Base-by-base conservation (phyloP, 1,284 basidiomycete genomes). In the Fomitopsis palustris region DNA sequence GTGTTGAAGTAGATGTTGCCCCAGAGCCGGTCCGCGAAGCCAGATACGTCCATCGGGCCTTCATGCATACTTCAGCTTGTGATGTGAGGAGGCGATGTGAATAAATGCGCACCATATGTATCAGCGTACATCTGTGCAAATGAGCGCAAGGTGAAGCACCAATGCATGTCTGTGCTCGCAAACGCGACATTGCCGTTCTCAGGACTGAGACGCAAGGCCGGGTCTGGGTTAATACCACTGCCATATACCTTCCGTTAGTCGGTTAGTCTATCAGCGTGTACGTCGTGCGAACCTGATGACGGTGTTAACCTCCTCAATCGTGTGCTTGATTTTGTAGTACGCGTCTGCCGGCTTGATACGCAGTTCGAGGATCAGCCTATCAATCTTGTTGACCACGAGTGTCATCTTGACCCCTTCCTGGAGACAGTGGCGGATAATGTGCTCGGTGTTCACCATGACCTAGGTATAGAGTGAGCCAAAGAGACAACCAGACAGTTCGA, bases 291-390 rank as follows among this genome's bases (percentile, higher is more conserved):
- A 93, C 90, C 92, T 90, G 67, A 98, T 96, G 73, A 95, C 88
- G 2, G 90, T 92, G 75, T 99, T 99, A 61, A 99, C 90, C 74
- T 99, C 97, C 72, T 99, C 97, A 61, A 99, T 96, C 5, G 96
- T 97, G 71, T 98, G 96, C 74, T 95, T 97, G 67, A 99, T 93
- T 81, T 99, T 99, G 80, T 96, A 98, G 80, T 94, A 99, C 1
- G 97, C 97, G 69, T 99, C 97, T 49, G 88, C 79, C 53, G 97
- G 96, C 67, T 96, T 96, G 66, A 99, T 88, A 37, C 97, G 90
- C 57, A 99, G 82, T 75, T 99, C 97, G 53, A 99, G 85, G 64
- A 99, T 96, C 52, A 99, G 84, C 58, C 97, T 86, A 76, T 99
- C 97, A 69, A 99, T 88, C 82, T 99, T 99, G 83, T 99, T 99